A percentile compares a stretch with the other conserved stretches of the same genome.
These are phyloP conservation scores for Thraustochytrium sp. DNA, from an alignment of 352 stramenopile genomes.

Conservation along the genomic window DNA sequence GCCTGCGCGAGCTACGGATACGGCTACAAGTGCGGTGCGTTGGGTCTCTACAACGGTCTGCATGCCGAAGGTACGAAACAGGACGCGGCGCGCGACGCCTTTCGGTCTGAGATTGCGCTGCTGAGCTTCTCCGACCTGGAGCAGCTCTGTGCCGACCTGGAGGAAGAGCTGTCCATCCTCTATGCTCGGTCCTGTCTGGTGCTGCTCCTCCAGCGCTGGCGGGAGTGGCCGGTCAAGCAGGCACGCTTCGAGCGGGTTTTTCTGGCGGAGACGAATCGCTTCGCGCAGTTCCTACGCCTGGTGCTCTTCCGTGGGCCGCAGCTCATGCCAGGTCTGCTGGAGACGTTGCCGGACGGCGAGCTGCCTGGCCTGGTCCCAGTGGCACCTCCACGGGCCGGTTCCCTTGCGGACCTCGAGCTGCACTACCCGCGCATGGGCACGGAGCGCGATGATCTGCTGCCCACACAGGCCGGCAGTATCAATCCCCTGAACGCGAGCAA, in stretches of 20 bases:
- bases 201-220: conserved; percentile 9
- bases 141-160: conserved; percentile 12
- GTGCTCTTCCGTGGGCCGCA: conserved; percentile 32
- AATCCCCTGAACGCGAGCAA: conserved; percentile 6
- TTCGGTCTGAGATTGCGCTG: neutral
- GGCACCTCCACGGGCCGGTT: neutral
- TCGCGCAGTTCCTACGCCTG: conserved; percentile 19
- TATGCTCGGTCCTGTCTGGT: conserved; percentile 27
- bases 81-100: conserved; percentile 10
- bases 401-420: neutral
- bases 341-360: neutral
- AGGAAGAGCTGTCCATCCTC: conserved; percentile 34
- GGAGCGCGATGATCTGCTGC: neutral
- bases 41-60: conserved; percentile 31
- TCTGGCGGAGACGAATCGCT: neutral
- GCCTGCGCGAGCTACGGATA: conserved; percentile 23
- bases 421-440: neutral
- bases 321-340: conserved; percentile 16
- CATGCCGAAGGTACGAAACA: conserved; percentile 16
- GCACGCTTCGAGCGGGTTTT: neutral
- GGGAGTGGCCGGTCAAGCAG: neutral
- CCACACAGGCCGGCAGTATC: neutral
- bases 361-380: neutral
- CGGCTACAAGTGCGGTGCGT: conserved; percentile 16
- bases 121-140: neutral